Conservation (phyloP, 441 rosid genomes). For the Dalechampia spathulata region DNA sequence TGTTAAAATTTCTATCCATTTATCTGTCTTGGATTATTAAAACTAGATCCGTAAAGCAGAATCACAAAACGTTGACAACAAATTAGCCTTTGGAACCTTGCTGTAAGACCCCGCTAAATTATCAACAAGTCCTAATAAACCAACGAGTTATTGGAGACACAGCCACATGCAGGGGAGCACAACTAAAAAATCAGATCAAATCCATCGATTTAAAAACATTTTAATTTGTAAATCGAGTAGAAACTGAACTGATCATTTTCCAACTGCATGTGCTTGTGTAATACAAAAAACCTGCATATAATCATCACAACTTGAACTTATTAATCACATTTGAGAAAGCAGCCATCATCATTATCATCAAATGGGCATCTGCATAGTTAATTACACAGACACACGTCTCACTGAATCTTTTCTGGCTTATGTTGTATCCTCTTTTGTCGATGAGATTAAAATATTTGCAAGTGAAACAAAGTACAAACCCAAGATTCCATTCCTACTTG, state of each 20-base stretch:
- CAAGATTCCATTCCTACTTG: constrained; percentile 30
- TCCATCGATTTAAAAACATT: no score
- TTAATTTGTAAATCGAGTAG: no score
- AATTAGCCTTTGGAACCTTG: neutral
- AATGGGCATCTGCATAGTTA: no score
- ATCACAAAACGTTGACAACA: neutral
- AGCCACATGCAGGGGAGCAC: neutral
- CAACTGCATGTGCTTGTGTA: no score
- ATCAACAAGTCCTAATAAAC: neutral
- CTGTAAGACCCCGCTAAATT: neutral
- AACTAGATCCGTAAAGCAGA: no score
- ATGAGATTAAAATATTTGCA: neutral
- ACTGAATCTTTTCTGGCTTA: constrained; percentile 19
- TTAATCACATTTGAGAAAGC: constrained; percentile 6
- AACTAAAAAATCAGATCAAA: no score
- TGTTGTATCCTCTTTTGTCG: neutral
- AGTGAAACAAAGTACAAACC: constrained; percentile 16
- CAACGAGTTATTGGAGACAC: neutral
- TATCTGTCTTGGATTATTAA: no score
- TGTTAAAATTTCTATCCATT: no score
- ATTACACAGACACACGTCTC: neutral
- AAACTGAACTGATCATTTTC: no score
- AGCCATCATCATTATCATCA: constrained; percentile 2
- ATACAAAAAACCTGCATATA: no score
- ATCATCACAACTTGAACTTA: constrained; percentile 7